Conservation (phyloP, 148 eudicot species). For the Suaeda aralocaspica region DNA sequence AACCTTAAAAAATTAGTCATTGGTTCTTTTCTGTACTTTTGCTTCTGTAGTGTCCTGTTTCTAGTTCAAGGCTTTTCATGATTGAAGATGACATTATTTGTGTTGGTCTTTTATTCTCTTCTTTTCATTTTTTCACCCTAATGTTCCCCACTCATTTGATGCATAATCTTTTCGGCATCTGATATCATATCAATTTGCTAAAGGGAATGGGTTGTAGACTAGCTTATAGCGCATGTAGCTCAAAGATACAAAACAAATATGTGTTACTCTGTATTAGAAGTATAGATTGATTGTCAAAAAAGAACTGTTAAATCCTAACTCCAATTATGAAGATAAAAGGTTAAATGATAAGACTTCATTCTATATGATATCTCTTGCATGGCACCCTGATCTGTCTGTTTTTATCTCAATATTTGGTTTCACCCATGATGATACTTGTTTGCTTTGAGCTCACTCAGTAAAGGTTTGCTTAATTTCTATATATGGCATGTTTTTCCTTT, state of each 20-base stretch:
- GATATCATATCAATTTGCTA: not conserved
- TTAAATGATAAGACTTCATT: too few relatives aligned
- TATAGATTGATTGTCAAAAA: not conserved
- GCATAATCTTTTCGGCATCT: not conserved
- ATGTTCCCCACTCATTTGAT: not conserved
- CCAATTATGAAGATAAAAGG: not conserved
- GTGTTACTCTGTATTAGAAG: too few relatives aligned
- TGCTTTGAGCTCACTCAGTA: too few relatives aligned
- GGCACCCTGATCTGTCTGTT: too few relatives aligned
- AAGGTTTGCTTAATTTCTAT: too few relatives aligned
- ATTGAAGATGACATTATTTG: not conserved
- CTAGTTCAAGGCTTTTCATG: conserved; percentile 21
- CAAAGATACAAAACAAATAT: not conserved
- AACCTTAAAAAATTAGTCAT: too few relatives aligned
- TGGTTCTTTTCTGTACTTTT: conserved; percentile 17
- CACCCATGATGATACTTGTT: too few relatives aligned
- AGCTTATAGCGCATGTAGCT: not conserved
- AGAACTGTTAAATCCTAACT: not conserved
- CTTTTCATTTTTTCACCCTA: not conserved
- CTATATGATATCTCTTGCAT: too few relatives aligned
- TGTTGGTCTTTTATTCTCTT: not conserved
- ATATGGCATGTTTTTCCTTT: too few relatives aligned
- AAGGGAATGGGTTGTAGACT: not conserved
- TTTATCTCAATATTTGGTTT: too few relatives aligned
- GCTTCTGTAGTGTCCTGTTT: conserved; percentile 13